Percentiles rank a stretch among this genome's conserved stretches.
Conservation (phyloP, 805 yeast species). For the Scheffersomyces stipitis region DNA sequence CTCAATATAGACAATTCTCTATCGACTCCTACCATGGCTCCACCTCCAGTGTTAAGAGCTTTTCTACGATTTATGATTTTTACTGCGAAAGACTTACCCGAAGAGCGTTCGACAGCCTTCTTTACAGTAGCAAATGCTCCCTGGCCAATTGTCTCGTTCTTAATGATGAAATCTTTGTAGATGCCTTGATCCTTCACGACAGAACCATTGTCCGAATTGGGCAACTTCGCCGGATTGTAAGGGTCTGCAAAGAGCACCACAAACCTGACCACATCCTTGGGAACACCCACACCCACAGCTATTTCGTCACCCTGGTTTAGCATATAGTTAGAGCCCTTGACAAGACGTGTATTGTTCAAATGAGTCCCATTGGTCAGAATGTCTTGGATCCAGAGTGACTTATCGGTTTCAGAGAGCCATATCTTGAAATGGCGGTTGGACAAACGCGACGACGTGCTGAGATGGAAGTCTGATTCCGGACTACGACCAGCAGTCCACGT, state of each 20-base stretch:
- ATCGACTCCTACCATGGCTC: constrained; percentile 69
- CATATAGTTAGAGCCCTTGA: constrained; percentile 75
- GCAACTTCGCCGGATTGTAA: constrained; percentile 32
- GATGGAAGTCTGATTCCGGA: constrained; percentile 57
- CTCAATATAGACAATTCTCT: constrained; percentile 82
- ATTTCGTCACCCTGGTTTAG: constrained; percentile 92
- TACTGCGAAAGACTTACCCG: constrained; percentile 87
- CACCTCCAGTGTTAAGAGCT: constrained; percentile 66
- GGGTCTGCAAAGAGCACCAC: constrained; percentile 49
- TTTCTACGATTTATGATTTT: constrained; percentile 85
- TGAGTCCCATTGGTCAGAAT: constrained; percentile 91
- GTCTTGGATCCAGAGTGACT: constrained; percentile 65
- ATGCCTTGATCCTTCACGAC: constrained; percentile 54
- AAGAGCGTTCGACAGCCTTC: constrained; percentile 79
- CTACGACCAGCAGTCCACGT: constrained; percentile 79
- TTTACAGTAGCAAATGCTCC: constrained; percentile 99
- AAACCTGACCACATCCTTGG: constrained; percentile 60
- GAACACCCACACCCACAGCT: constrained; percentile 83
- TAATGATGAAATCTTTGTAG: constrained; percentile 68
- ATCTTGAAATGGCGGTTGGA: constrained; percentile 74
- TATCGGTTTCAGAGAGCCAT: constrained; percentile 61
- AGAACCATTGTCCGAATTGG: constrained; percentile 20
- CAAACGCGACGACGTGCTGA: constrained; percentile 60
- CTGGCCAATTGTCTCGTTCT: constrained; percentile 86
- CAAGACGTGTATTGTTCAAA: constrained; percentile 70